These are phyloP conservation scores for Bipolaris zeicola DNA, from an alignment of 2,329 filamentous ascomycete genomes.

Conservation along the genomic window DNA sequence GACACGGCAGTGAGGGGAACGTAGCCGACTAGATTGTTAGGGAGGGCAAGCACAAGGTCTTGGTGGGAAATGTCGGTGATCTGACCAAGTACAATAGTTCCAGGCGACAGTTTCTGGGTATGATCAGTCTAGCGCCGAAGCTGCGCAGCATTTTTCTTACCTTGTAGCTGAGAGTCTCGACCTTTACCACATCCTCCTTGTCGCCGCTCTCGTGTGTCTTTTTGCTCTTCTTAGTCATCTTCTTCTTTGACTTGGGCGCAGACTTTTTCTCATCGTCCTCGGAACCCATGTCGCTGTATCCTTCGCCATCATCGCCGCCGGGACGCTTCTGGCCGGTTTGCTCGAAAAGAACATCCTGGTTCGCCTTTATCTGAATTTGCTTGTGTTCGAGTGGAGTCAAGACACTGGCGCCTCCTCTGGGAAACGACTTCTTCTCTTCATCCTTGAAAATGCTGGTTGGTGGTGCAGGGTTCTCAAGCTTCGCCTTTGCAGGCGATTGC, in stretches of 20 bases:
- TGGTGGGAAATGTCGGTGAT: conserved; percentile 79
- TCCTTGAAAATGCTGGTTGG: conserved; percentile 62
- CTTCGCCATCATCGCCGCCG: conserved; percentile 53
- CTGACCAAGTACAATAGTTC: conserved; percentile 86
- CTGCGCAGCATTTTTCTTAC: conserved; percentile 54
- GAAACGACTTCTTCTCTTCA: conserved; percentile 87
- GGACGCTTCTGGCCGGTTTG: conserved; percentile 67
- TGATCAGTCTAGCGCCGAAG: conserved; percentile 21
- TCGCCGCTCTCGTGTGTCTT: conserved; percentile 51
- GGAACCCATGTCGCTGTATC: conserved; percentile 52
- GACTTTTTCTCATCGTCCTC: conserved; percentile 50
- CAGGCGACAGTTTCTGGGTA: conserved; percentile 76
- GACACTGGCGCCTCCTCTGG: conserved; percentile 87
- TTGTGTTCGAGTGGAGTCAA: conserved; percentile 94
- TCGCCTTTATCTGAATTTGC: conserved; percentile 93
- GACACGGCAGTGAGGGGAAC: conserved; percentile 93
- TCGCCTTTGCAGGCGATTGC: conserved; percentile 35
- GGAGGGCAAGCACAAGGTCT: conserved; percentile 80
- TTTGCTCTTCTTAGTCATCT: conserved; percentile 54
- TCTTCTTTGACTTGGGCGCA: conserved; percentile 56
- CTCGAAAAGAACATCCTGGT: conserved; percentile 88
- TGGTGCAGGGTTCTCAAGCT: conserved; percentile 39
- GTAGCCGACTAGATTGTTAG: conserved; percentile 91
- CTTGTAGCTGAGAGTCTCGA: conserved; percentile 90
- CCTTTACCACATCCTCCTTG: conserved; percentile 62